phyloP scores from a whole-genome alignment of 1,284 basidiomycete genomes.

The Rhodotorula glutinis region DNA sequence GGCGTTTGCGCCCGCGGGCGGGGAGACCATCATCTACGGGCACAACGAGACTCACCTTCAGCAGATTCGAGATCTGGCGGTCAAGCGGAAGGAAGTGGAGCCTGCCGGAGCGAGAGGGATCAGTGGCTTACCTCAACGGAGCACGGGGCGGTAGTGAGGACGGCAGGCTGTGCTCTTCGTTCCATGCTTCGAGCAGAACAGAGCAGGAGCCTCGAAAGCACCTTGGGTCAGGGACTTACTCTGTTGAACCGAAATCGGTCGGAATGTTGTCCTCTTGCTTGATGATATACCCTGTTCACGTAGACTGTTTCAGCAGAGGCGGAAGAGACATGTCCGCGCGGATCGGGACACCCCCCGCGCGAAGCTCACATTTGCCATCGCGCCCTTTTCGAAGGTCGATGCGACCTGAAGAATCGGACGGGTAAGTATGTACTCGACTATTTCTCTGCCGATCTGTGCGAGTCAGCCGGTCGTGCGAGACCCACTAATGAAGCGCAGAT shows the following conservation, averaged over 20 bases:
- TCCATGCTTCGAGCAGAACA: not conserved
- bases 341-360: no score
- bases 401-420: constrained; percentile 9
- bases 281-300: constrained; percentile 10
- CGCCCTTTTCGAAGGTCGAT: constrained; percentile 25
- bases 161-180: not conserved
- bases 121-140: not conserved
- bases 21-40: not conserved
- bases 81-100: constrained; percentile 22
- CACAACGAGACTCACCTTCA: constrained; percentile 18
- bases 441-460: not conserved
- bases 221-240: not conserved
- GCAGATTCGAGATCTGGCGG: constrained; percentile 9
- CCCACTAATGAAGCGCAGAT: constrained; percentile 28
- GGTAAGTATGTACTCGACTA: not conserved
- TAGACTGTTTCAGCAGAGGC: no score
- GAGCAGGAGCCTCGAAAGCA: no score
- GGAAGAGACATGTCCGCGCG: not conserved
- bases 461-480: not conserved
- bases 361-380: constrained; percentile 20
- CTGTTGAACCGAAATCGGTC: constrained; percentile 28
- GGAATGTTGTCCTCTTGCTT: constrained; percentile 38
- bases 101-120: not conserved
- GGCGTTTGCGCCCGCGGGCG: no score
- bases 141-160: not conserved